A percentile compares a stretch with the other conserved stretches of the same genome.
These are phyloP conservation scores for Pyrrhoderma lamaoense DNA, from an alignment of 1,284 basidiomycete species.

Conservation along the genomic window DNA sequence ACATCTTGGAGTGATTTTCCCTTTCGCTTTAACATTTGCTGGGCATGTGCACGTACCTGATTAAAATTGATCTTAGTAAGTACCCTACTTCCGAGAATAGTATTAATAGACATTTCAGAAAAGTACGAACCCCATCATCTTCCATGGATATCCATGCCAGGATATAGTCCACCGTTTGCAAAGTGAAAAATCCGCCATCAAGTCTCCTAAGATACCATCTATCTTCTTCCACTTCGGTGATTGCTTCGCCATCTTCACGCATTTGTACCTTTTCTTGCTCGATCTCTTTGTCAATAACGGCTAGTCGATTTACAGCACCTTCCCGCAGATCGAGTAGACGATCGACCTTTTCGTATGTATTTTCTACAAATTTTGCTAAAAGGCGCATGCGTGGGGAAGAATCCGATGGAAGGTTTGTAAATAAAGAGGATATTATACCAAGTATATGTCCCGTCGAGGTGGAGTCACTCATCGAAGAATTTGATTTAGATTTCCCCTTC, in stretches of 20 bases:
- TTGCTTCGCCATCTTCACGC: conserved; percentile 48
- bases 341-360: conserved; percentile 88
- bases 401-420: conserved; percentile 87
- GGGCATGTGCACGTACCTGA: conserved; percentile 71
- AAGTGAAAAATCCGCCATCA: conserved; percentile 80
- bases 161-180: conserved; percentile 91
- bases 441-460: conserved; percentile 86
- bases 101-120: too few relatives aligned
- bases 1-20: conserved; percentile 61
- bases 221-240: conserved; percentile 60
- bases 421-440: conserved; percentile 81
- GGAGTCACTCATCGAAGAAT: conserved; percentile 41
- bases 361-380: conserved; percentile 90
- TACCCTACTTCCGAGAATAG: too few relatives aligned
- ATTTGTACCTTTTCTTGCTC: conserved; percentile 59
- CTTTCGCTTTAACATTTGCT: conserved; percentile 69
- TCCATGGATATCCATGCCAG: conserved; percentile 96
- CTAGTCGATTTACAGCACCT: conserved; percentile 52
- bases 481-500: conserved; percentile 53
- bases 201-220: conserved; percentile 78
- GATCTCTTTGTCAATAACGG: conserved; percentile 54
- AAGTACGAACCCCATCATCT: conserved; percentile 81
- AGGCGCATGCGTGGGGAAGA: conserved; percentile 76
- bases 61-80: too few relatives aligned
- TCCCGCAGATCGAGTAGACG: conserved; percentile 86